Base-by-base conservation (phyloP, 331 rosid genomes). In the Arachis monticola region DNA sequence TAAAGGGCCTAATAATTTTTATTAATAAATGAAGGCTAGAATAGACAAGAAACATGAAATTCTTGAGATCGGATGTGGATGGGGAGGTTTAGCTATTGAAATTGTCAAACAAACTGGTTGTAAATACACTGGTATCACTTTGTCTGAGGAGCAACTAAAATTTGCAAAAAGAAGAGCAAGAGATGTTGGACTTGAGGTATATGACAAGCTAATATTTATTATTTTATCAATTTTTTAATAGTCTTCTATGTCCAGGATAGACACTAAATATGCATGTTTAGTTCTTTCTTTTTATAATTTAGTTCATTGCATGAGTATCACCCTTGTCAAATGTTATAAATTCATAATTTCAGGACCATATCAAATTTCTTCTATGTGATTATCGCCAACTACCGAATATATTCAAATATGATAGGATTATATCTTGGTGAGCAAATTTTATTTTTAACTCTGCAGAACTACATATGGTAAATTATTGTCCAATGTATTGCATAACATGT, bases 1-100 rank as follows among this genome's bases (percentile, higher is more conserved):
- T 22, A 67, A 2, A 45, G 64, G 51, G 30, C 41, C 66, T 72
- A 40, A 35, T 7, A 6, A 45, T 60, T 72, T 41, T 27, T 42
- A 9, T 76, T 60, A 14, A 67, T 74, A 44, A 59, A 78, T 60
- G 13, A 57, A 93, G 98, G 93, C 95, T 32, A 87, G 83, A 80
- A 80, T 93, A 60, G 86, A 76, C 0, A 83, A 62, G 79, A 84
- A 86, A 41, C 98, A 91, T 88, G 91, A 88, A 73, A 86, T 91
- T 72, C 94, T 93, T 42, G 98, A 93, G 76, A 88, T 93, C 10
- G 96, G 98, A 53, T 85, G 93, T 2, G 98, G 98, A 50, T 91
- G 98, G 97, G 97, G 97, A 73, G 87, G 90, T 78, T 85, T 93
- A 85, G 98, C 97, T 41, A 87, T 93, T 38, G 93, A 93, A 85